Base-by-base conservation (phyloP, 495 filamentous ascomycete species). In the Astrothelium subdiscretum region DNA sequence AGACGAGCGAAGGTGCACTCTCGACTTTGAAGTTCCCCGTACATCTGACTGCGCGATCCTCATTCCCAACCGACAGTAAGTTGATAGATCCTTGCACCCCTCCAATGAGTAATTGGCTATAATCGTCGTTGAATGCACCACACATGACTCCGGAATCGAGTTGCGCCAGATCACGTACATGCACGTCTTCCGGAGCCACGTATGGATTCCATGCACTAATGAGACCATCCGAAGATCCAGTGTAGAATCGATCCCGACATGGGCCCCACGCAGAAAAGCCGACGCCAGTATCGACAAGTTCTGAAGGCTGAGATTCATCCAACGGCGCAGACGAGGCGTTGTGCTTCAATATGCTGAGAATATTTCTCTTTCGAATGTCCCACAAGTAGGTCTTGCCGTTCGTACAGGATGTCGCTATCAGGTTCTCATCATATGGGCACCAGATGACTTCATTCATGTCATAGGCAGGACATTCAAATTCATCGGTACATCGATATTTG, bases 381-480 rank as follows among this genome's bases (percentile, higher is more conserved):
- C 89, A 98, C 2, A 97, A 80, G 67, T 95, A 92, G 0, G 86
- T 87, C 5, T 78, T 83, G 1, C 91, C 87, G 69, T 92, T 83
- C 0, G 94, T 98, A 67, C 90, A 94, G 12, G 88, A 88, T 3
- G 89, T 89, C 1, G 90, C 87, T 31, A 96, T 69, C 64, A 91
- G 87, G 29, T 80, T 77, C 44, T 80, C 58, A 58, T 77, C 69
- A 58, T 73, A 65, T 0, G 74, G 76, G 63, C 72, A 76, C 59
- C 76, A 79, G 3, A 85, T 83, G 4, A 97, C 78, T 66, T 91
- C 89, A 66, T 97, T 97, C 68, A 97, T 90, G 70, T 98, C 94
- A 0, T 81, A 65, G 0, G 94, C 92, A 20, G 81, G 76, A 68
- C 90, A 96, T 62, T 95, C 86, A 0, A 85, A 74, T 68, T 67